Evolutionary conservation across 306 rosid genomes (phyloP).

Genomic region (Pyrus bretschneideri): DNA sequence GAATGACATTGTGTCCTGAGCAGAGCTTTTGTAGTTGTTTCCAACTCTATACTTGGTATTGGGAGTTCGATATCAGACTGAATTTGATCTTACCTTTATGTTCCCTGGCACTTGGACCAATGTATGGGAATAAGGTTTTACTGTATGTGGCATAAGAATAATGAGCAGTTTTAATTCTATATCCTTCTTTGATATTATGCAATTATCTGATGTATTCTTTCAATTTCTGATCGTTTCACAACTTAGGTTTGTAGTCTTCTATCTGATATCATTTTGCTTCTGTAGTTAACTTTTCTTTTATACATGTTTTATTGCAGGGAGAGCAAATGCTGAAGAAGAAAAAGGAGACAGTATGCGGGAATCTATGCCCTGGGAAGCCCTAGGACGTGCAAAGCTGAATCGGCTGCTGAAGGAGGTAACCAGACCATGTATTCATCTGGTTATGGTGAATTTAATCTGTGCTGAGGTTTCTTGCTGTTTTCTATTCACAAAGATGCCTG

Average conservation of each 20-base stretch:
- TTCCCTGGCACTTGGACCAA: neutral
- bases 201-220: neutral
- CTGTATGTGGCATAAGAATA: neutral
- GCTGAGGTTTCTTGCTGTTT: conserved; percentile 11
- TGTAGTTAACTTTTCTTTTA: neutral
- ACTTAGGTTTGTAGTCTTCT: neutral
- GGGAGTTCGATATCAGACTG: neutral
- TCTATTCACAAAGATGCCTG: conserved; percentile 13
- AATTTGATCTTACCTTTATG: neutral
- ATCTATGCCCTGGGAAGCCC: conserved; percentile 13
- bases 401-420: conserved; percentile 44
- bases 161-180: neutral
- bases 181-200: neutral
- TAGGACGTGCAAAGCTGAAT: conserved; percentile 1
- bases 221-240: neutral
- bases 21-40: neutral
- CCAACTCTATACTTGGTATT: neutral
- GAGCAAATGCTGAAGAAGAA: conserved; percentile 23
- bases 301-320: neutral
- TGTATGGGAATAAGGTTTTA: neutral
- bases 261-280: neutral
- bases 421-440: conserved; percentile 40
- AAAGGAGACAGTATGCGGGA: neutral
- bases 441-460: conserved; percentile 21
- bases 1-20: neutral